These are phyloP conservation scores for Houttuynia cordata DNA, from an alignment of 164 flowering plant genomes.

Conservation along the genomic window DNA sequence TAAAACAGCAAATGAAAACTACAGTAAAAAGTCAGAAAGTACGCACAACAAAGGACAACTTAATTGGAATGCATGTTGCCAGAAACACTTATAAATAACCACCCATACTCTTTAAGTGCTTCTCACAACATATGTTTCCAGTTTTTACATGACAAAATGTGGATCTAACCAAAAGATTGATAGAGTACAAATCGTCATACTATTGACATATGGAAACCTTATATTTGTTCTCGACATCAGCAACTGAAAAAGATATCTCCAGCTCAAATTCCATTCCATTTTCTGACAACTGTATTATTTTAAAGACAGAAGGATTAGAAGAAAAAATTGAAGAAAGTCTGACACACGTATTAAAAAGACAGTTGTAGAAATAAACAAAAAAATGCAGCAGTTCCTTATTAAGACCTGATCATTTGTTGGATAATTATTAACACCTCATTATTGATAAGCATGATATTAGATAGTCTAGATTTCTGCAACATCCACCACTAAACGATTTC, in stretches of 20 bases:
- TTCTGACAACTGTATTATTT: slow-evolving; percentile 20
- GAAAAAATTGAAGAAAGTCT: too few relatives aligned
- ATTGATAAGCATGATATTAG: too few relatives aligned
- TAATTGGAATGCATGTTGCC: not conserved
- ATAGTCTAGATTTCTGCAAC: too few relatives aligned
- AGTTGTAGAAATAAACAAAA: too few relatives aligned
- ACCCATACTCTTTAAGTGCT: not conserved
- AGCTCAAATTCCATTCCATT: slow-evolving; percentile 21
- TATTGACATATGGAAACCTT: slow-evolving; percentile 30
- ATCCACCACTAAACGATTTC: too few relatives aligned
- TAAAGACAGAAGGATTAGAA: not conserved
- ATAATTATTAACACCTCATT: too few relatives aligned
- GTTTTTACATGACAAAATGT: not conserved
- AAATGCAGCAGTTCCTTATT: too few relatives aligned
- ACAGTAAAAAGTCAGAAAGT: not conserved
- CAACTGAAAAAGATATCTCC: slow-evolving; percentile 32
- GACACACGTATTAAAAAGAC: not conserved
- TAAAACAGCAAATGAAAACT: slow-evolving; percentile 2
- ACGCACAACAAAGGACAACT: not conserved
- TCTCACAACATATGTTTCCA: not conserved
- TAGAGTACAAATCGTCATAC: not conserved
- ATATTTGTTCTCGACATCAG: slow-evolving; percentile 50
- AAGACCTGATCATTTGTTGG: too few relatives aligned
- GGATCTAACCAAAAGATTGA: not conserved
- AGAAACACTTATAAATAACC: not conserved